phyloP scores from a whole-genome alignment of 2,329 filamentous ascomycete species.

The Hymenoscyphus salicellus region DNA sequence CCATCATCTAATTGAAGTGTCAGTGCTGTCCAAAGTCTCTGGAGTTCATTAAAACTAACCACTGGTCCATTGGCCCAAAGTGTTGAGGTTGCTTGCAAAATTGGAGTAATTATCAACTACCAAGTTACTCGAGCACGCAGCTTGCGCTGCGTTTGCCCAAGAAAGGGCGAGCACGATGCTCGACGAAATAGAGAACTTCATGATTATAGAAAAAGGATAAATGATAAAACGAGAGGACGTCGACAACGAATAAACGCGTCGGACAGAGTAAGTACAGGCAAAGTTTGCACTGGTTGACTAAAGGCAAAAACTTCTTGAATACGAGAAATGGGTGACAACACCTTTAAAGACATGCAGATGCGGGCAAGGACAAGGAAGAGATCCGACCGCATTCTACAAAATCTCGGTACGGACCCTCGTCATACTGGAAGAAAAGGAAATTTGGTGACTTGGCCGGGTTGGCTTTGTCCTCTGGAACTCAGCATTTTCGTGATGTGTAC shows the following conservation, averaged over 20 bases:
- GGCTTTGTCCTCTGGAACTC: background rate
- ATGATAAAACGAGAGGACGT: conserved; percentile 18
- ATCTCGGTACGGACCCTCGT: background rate
- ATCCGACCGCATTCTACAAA: background rate
- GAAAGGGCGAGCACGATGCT: conserved; percentile 9
- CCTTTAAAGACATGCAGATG: conserved; percentile 1
- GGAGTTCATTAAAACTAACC: conserved; percentile 29
- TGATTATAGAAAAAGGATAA: conserved; percentile 2
- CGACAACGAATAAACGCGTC: conserved; percentile 17
- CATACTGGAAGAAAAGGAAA: conserved; percentile 1
- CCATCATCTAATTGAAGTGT: conserved; percentile 44
- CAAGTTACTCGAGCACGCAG: conserved; percentile 32
- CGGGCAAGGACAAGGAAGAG: background rate
- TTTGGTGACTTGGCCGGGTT: conserved; percentile 1
- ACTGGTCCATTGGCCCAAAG: conserved; percentile 38
- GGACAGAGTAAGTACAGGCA: conserved; percentile 4
- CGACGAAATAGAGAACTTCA: conserved; percentile 14
- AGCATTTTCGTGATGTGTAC: background rate
- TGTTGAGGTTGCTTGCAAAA: conserved; percentile 36
- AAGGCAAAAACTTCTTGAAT: conserved; percentile 1
- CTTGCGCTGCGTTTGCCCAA: conserved; percentile 18
- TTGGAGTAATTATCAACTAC: conserved; percentile 35
- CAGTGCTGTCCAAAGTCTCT: background rate
- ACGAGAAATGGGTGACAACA: background rate
- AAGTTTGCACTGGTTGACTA: background rate